Percentiles rank a stretch among this genome's conserved stretches.
phyloP scores from a whole-genome alignment of 768 basidiomycete species.

The Steccherinum ochraceum region DNA sequence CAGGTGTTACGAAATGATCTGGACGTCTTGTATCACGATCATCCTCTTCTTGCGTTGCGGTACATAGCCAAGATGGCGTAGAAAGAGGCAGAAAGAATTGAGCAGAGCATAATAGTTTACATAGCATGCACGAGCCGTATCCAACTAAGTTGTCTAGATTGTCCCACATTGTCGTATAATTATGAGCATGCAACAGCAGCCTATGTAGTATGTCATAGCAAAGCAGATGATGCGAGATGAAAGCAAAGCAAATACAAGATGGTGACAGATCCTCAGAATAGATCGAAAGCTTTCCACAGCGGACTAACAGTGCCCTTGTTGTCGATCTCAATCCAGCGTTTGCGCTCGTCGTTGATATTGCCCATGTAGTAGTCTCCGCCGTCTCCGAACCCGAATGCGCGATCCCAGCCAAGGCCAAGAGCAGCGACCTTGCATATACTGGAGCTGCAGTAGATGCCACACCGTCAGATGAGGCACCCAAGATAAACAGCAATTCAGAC shows the following conservation, averaged over 20 bases:
- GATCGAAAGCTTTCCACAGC: constrained; percentile 52
- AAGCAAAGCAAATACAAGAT: background rate
- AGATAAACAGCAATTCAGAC: constrained; percentile 12
- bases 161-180: background rate
- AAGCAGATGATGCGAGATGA: background rate
- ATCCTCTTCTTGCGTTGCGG: too few species aligned
- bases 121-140: background rate
- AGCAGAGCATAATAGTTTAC: too few species aligned
- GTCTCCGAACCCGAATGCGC: constrained; percentile 51
- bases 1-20: too few species aligned
- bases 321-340: constrained; percentile 66
- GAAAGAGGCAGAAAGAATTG: too few species aligned
- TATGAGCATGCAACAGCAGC: background rate
- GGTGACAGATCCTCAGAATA: constrained; percentile 26
- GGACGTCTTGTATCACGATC: too few species aligned
- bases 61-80: too few species aligned
- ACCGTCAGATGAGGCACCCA: background rate
- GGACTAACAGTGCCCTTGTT: constrained; percentile 48
- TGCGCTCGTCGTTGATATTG: constrained; percentile 34
- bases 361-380: constrained; percentile 30
- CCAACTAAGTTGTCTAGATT: background rate
- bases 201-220: background rate
- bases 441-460: constrained; percentile 43
- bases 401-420: constrained; percentile 57
- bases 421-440: constrained; percentile 55